Percentiles rank a stretch among this genome's conserved stretches.
Evolutionary conservation across 441 rosid species (phyloP).

Genomic region (Gossypium trilobum): DNA sequence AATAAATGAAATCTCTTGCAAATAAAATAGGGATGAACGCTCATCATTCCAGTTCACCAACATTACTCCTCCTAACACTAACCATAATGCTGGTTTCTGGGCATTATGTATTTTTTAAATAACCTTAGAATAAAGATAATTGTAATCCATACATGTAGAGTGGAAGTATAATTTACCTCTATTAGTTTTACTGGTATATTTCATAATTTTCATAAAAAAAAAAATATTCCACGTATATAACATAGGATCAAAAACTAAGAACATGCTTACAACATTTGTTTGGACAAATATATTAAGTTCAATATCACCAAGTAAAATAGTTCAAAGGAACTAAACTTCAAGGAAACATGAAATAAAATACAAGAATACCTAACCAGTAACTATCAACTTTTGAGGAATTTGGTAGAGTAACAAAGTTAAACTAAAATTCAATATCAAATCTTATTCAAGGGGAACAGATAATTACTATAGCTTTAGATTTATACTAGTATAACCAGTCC

Average conservation of each 20-base stretch:
- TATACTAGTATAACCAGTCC: background rate
- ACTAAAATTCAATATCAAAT: background rate
- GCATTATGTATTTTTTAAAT: background rate
- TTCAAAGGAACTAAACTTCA: background rate
- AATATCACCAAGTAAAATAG: slow-evolving; percentile 1
- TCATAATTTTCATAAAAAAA: background rate
- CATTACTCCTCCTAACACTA: background rate
- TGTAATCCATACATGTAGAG: background rate
- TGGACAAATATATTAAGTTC: background rate
- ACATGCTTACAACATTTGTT: background rate
- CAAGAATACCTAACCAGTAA: background rate
- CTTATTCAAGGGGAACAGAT: background rate
- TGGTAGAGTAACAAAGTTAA: background rate
- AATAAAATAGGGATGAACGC: background rate
- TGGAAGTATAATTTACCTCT: background rate
- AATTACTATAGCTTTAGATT: background rate
- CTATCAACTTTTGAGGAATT: background rate
- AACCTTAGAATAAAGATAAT: background rate
- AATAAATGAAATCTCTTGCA: background rate
- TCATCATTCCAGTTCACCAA: background rate
- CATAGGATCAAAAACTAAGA: background rate
- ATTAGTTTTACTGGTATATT: background rate
- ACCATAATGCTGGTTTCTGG: background rate
- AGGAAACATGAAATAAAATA: background rate
- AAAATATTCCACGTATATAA: background rate